Evolutionary conservation across 1,139 yeast species (phyloP), one percentile per base, ranked within the genome.

Genomic region (Pichia sp.): DNA sequence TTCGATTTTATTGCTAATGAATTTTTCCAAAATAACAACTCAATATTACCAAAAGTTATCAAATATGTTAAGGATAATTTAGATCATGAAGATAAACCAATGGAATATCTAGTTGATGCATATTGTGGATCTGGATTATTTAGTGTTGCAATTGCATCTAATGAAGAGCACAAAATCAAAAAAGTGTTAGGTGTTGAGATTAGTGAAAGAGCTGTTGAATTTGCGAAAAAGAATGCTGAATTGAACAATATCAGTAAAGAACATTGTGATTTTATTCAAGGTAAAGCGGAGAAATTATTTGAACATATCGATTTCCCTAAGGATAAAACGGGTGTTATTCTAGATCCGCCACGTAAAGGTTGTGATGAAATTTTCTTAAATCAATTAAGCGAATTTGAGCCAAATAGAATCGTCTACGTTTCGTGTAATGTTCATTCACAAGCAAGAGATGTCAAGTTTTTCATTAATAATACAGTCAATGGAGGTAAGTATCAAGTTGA

Each of bases 401-500:
- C 98, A 4, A 85, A 86, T 15, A 83, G 82, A 58, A 80, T 92
- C 48, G 95, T 92, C 23, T 92, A 92, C 68, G 87, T 92, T 47
- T 87, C 96, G 55, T 92, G 98, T 71, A 92, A 94, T 64, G 98
- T 92, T 45, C 97, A 92, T 67, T 88, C 97, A 12, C 98, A 92
- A 67, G 97, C 97, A 6, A 73, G 97, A 59, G 98, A 92, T 64
- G 68, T 92, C 43, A 94, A 88, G 56, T 89, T 83, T 73, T 84
- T 92, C 61, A 67, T 90, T 51, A 78, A 77, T 53, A 73, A 80
- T 43, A 83, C 92, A 5, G 74, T 69, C 27, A 80, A 79, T 56
- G 90, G 92, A 4, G 56, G 62, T 6, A 60, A 74, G 35, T 92
- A 88, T 68, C 70, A 68, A 51, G 77, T 92, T 45, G 96, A 86